phyloP scores from a whole-genome alignment of 2,329 filamentous ascomycete genomes.

The Meredithiella fracta region DNA sequence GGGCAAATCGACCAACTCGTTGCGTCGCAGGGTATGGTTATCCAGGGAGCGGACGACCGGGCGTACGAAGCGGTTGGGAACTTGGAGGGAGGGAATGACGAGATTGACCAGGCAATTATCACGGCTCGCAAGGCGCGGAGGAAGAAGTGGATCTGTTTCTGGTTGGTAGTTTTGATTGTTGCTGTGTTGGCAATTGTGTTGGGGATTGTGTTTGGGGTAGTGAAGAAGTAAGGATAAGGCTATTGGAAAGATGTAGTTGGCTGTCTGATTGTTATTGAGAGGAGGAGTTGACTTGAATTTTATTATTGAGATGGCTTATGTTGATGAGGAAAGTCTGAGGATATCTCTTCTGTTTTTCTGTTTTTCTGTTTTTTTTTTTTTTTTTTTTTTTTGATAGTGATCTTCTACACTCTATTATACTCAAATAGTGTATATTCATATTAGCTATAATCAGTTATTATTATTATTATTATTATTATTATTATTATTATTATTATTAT shows the following conservation, averaged over 20 bases:
- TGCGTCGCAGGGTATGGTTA: constrained; percentile 50
- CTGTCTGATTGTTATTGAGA: too few species aligned
- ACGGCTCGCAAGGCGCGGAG: constrained; percentile 50
- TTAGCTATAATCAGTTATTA: too few species aligned
- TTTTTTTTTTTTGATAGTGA: too few species aligned
- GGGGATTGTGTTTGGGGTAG: constrained; percentile 37
- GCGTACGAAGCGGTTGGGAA: constrained; percentile 49
- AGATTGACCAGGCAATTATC: constrained; percentile 51
- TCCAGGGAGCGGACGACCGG: constrained; percentile 46
- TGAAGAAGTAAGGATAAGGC: constrained; percentile 10
- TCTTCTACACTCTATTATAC: too few species aligned
- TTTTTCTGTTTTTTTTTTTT: too few species aligned
- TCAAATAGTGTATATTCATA: too few species aligned
- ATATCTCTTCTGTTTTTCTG: neutral
- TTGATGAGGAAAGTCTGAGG: too few species aligned
- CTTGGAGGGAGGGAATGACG: constrained; percentile 38
- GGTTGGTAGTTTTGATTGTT: constrained; percentile 44
- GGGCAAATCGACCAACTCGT: constrained; percentile 59
- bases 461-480: too few species aligned
- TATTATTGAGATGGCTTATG: neutral
- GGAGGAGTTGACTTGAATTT: too few species aligned
- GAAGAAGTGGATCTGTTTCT: constrained; percentile 63
- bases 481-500: too few species aligned
- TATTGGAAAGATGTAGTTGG: neutral
- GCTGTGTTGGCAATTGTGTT: constrained; percentile 35